Evolutionary conservation across 371 early-diverging fungal genomes (phyloP), one percentile per base, ranked within the genome.

Genomic region (Mycotypha africana): DNA sequence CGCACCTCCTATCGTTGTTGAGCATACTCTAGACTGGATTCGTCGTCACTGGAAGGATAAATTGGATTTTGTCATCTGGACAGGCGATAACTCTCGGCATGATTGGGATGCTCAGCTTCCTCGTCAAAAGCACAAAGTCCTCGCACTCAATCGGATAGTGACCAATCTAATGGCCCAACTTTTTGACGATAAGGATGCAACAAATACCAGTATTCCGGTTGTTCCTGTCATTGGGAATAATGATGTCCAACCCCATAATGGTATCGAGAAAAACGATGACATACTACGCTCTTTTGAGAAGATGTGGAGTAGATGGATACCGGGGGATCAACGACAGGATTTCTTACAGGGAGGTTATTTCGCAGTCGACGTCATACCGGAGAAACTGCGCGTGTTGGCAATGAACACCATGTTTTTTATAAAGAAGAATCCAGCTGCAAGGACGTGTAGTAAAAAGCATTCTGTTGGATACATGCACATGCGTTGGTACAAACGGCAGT

Each of bases 31-130:
- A 38, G 70, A 80, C 9, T 83, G 86, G 74, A 56, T 90, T 34
- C 60, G 58, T n/a, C 45, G 52, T n/a, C 60, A 78, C 25, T 65
- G 80, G 72, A 61, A 58, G 40, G 62, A 69, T 22, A 53, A 67
- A 19, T 58, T 86, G 30, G 87, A 90, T 57, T 90, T 90, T 70
- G 81, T 89, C 3, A 58, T 85, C n/a, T 88, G 86, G 80, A 89
- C 89, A 4, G 89, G 89, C 20, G 88, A 88, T 51, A 85, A 81
- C 57, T 75, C 38, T 53, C 78, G 89, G 32, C 88, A 90, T 53
- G 88, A 89, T 55, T 75, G 78, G 58, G 88, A 88, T 56, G 59
- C 14, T 22, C 4, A 23, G 2, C 47, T 38, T 24, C 32, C 47
- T 26, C 47, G 47, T 28, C 30, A 47, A 62, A 47, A 74, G 33